These are phyloP conservation scores for Tricholoma flavovirens DNA, from an alignment of 768 basidiomycete genomes.

Conservation along the genomic window DNA sequence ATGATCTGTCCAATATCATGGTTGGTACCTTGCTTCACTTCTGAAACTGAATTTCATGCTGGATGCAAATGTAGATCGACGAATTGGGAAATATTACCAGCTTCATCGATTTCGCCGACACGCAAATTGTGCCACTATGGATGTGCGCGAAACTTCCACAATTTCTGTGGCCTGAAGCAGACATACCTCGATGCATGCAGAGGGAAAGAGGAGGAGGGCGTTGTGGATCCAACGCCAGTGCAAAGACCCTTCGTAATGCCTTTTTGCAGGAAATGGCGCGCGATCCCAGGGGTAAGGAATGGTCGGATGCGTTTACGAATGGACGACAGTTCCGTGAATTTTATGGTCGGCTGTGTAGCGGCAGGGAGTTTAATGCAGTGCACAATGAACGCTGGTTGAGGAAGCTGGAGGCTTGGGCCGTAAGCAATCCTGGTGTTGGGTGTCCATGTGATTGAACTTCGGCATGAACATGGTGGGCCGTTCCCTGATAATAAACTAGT, in stretches of 20 bases:
- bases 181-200: neutral
- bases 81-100: neutral
- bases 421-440: neutral
- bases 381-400: neutral
- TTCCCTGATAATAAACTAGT: no score
- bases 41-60: no score
- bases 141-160: neutral
- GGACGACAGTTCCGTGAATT: neutral
- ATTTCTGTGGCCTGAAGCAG: neutral
- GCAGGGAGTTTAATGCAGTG: neutral
- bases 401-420: neutral
- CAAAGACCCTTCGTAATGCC: neutral
- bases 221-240: neutral
- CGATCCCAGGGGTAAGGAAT: neutral
- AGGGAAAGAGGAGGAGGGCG: neutral
- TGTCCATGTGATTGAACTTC: neutral
- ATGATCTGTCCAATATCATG: neutral
- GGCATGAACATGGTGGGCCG: neutral
- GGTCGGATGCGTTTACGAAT: neutral
- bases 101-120: neutral
- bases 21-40: neutral
- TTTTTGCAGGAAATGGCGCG: neutral
- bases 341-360: neutral
- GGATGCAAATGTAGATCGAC: neutral
- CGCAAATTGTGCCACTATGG: conserved; percentile 1